Evolutionary conservation across 257 asterid genomes (phyloP), one percentile per base, ranked within the genome.

Genomic region (Pogostemon cablin): DNA sequence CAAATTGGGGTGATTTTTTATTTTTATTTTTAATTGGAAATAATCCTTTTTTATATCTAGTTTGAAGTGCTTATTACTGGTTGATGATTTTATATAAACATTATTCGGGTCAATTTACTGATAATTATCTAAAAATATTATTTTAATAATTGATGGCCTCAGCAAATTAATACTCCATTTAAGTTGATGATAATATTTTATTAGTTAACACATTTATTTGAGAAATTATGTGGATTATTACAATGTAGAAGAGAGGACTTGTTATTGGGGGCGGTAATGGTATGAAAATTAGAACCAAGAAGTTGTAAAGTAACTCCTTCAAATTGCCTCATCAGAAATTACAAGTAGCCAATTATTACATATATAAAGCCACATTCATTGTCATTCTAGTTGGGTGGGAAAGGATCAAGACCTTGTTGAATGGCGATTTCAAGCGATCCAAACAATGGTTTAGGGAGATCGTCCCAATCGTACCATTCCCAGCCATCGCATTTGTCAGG

Each of bases 401-500:
- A 89, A 32, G 90, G 90, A 63, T 69, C 73, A 39, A 84, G 69
- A 53, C 95, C 93, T 42, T 72, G 77, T 25, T 15, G 72, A 10
- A 85, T 75, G 77, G 88, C 83, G 25, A 57, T 54, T 69, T 86
- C 74, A 3, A 90, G 76, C 0, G 92, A 81, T 57, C 41, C 66
- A 41, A 90, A 85, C 7, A 90, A 79, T 3, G 96, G 97, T 41
- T 83, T 67, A 0, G 97, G 97, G 20, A 86, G 95, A 72, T 85
- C 52, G 43, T 73, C 56, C 92, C 90, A 88, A 5, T 85, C 85
- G 62, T 87, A 87, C 96, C 95, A 91, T 75, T 84, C 85, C 96
- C 97, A 91, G 44, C 96, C 93, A 20, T 81, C 85, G 59, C 95
- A 87, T 69, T 87, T 91, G 15, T 89, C 90, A 15, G 96, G 93